Evolutionary conservation across 306 rosid species (phyloP).

Genomic region (Phaseolus lunatus): DNA sequence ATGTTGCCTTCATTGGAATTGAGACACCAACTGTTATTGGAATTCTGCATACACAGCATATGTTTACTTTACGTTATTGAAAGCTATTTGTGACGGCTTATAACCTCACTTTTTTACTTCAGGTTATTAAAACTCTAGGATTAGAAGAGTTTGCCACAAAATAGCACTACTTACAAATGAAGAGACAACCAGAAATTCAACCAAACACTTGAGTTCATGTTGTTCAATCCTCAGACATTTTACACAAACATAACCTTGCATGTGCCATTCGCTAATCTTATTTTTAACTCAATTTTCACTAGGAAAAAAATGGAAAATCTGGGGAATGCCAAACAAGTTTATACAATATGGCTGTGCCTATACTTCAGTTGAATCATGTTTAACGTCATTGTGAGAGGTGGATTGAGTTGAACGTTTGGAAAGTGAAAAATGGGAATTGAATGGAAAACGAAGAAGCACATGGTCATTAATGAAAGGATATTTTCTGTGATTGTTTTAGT

Average conservation of each 20-base stretch:
- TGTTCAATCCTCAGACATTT: not conserved
- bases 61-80: conserved; percentile 2
- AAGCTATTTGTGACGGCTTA: conserved; percentile 8
- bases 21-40: conserved; percentile 92
- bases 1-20: conserved; percentile 99
- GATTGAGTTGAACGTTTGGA: no score
- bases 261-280: not conserved
- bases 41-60: conserved; percentile 63
- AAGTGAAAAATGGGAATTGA: no score
- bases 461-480: not conserved
- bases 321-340: conserved; percentile 6
- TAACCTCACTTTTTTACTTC: not conserved
- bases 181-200: not conserved
- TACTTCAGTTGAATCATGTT: no score
- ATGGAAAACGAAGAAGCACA: no score
- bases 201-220: not conserved
- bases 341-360: not conserved
- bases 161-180: not conserved
- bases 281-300: not conserved
- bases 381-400: no score
- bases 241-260: not conserved
- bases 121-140: not conserved
- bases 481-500: not conserved
- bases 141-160: not conserved
- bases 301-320: not conserved